These are phyloP conservation scores for Allium sativum DNA, from an alignment of 106 monocot genomes.

Conservation along the genomic window DNA sequence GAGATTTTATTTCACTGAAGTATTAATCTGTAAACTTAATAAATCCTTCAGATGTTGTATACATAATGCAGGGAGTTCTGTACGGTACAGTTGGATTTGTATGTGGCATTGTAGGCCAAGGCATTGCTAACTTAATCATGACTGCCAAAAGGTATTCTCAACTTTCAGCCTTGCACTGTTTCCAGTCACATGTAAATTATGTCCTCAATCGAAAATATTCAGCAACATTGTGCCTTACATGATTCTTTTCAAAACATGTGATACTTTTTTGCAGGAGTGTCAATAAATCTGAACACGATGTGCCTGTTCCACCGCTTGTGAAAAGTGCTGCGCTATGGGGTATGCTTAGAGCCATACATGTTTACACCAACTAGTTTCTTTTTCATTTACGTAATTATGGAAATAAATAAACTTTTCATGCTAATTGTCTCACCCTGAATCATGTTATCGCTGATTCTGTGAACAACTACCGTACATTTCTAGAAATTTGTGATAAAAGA, in stretches of 20 bases:
- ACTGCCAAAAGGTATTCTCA: constrained; percentile 51
- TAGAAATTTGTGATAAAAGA: too few relatives aligned
- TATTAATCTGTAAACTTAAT: neutral
- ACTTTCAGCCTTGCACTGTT: neutral
- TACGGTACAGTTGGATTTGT: constrained; percentile 69
- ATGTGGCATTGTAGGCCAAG: constrained; percentile 67
- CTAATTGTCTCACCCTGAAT: too few relatives aligned
- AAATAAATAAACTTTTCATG: too few relatives aligned
- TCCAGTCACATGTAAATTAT: neutral
- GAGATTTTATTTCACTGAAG: too few relatives aligned
- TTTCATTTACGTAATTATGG: too few relatives aligned
- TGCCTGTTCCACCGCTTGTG: constrained; percentile 69
- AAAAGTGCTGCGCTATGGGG: constrained; percentile 84
- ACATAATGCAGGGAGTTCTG: constrained; percentile 41
- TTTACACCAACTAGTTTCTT: too few relatives aligned
- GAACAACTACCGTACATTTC: too few relatives aligned
- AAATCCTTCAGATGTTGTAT: neutral
- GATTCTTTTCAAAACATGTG: neutral
- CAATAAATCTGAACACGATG: constrained; percentile 66
- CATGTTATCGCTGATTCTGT: too few relatives aligned
- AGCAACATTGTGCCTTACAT: too few relatives aligned
- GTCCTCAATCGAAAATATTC: neutral
- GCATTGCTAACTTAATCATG: constrained; percentile 68
- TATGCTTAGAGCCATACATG: constrained; percentile 10
- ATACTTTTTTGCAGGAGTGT: constrained; percentile 34